Evolutionary conservation across 1,139 yeast species (phyloP).

Genomic region (Saccharomycopsis crataegensis): DNA sequence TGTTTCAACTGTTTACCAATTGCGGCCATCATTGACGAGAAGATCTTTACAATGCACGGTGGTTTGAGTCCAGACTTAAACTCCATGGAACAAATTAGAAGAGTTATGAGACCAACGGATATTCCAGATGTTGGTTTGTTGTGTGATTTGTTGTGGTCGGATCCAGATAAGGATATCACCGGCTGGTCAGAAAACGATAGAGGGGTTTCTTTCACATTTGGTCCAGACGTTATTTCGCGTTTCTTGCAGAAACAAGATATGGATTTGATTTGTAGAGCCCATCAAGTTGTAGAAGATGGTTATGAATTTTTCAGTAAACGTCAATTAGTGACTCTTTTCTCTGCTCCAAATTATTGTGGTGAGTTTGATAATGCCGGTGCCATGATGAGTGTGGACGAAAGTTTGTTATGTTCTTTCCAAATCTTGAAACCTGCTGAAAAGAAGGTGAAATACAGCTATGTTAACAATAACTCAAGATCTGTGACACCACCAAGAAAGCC

Average conservation of each 20-base stretch:
- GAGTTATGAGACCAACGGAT: constrained; percentile 98
- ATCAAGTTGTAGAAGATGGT: constrained; percentile 98
- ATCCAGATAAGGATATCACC: constrained; percentile 94
- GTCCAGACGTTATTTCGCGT: constrained; percentile 93
- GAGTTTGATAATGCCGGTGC: constrained; percentile 99
- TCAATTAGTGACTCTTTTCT: constrained; percentile 88
- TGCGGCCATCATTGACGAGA: constrained; percentile 96
- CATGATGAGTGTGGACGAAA: constrained; percentile 98
- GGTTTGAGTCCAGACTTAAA: constrained; percentile 95
- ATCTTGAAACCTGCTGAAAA: constrained; percentile 97
- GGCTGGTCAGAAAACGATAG: constrained; percentile 99
- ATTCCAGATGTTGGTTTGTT: constrained; percentile 94
- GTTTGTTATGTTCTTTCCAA: constrained; percentile 93
- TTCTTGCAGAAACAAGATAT: constrained; percentile 92
- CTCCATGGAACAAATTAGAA: constrained; percentile 95
- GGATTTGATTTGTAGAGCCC: constrained; percentile 97
- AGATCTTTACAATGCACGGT: constrained; percentile 98
- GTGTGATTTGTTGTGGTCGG: constrained; percentile 96
- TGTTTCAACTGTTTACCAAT: constrained; percentile 97
- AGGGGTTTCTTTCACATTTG: constrained; percentile 95
- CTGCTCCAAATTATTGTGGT: constrained; percentile 98
- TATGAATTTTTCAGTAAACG: constrained; percentile 95
- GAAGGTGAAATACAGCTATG: constrained; percentile 64
- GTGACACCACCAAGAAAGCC: constrained; percentile 67
- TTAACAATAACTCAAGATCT: constrained; percentile 41